phyloP scores from a whole-genome alignment of 805 yeast species.

The Yarrowia phangngaensis region DNA sequence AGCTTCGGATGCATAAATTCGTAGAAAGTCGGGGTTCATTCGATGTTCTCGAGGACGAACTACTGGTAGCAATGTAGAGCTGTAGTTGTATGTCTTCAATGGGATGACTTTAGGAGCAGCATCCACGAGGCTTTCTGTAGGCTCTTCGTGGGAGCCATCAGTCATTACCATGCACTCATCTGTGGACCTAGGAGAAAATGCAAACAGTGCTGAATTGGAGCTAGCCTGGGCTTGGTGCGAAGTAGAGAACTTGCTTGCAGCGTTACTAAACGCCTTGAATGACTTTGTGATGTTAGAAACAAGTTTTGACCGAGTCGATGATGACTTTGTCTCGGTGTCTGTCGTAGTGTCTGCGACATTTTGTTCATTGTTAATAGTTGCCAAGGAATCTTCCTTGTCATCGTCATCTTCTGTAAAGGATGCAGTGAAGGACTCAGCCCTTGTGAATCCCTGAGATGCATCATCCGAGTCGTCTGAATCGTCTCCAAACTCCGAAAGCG shows the following conservation, averaged over 20 bases:
- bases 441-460: constrained; percentile 1
- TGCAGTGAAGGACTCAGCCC: constrained; percentile 16
- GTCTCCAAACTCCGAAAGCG: constrained; percentile 21
- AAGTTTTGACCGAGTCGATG: constrained; percentile 27
- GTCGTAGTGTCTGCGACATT: background rate
- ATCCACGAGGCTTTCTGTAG: background rate
- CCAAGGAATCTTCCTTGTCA: constrained; percentile 18
- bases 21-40: constrained; percentile 39
- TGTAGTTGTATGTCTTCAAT: constrained; percentile 37
- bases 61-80: constrained; percentile 35
- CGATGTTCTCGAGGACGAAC: constrained; percentile 38
- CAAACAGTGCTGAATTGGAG: constrained; percentile 30
- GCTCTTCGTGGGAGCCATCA: constrained; percentile 13
- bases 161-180: constrained; percentile 31
- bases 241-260: constrained; percentile 32
- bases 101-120: constrained; percentile 26
- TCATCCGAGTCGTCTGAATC: constrained; percentile 27
- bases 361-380: background rate
- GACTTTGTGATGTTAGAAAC: constrained; percentile 34
- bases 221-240: constrained; percentile 32
- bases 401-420: constrained; percentile 20
- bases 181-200: constrained; percentile 33
- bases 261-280: constrained; percentile 30
- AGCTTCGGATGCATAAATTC: constrained; percentile 39
- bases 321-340: constrained; percentile 5